Evolutionary conservation across 768 basidiomycete species (phyloP).

Genomic region (Russula griseocarnosa): DNA sequence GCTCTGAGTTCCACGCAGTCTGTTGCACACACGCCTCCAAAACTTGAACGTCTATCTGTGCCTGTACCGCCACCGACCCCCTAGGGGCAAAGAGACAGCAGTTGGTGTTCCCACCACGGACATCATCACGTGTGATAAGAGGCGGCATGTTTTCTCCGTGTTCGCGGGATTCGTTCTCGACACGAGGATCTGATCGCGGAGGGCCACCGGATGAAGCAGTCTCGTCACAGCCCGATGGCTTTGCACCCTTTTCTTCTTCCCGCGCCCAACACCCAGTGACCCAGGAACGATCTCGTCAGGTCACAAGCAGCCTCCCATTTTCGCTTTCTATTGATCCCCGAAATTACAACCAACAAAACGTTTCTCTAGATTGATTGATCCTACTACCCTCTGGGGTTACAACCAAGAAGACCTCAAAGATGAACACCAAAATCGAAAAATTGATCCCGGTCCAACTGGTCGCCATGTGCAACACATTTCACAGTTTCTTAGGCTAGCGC

Average conservation of each 20-base stretch:
- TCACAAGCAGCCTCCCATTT: neutral
- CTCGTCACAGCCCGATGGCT: neutral
- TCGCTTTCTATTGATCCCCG: neutral
- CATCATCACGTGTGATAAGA: neutral
- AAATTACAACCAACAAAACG: neutral
- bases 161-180: neutral
- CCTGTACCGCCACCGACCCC: too few relatives aligned
- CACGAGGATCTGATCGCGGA: constrained; percentile 1
- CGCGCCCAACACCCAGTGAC: neutral
- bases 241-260: neutral
- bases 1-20: too few relatives aligned
- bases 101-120: too few relatives aligned
- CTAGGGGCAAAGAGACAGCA: too few relatives aligned
- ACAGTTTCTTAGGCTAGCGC: neutral
- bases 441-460: too few relatives aligned
- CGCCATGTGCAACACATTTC: neutral
- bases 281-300: neutral
- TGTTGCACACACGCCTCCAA: too few relatives aligned
- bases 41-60: too few relatives aligned
- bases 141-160: neutral
- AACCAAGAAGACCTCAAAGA: neutral
- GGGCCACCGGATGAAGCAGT: neutral
- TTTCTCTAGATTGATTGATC: neutral
- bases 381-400: neutral
- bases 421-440: neutral